phyloP scores from a whole-genome alignment of 805 yeast species.

The Cyberlindnera nakhonratchasimensis region DNA sequence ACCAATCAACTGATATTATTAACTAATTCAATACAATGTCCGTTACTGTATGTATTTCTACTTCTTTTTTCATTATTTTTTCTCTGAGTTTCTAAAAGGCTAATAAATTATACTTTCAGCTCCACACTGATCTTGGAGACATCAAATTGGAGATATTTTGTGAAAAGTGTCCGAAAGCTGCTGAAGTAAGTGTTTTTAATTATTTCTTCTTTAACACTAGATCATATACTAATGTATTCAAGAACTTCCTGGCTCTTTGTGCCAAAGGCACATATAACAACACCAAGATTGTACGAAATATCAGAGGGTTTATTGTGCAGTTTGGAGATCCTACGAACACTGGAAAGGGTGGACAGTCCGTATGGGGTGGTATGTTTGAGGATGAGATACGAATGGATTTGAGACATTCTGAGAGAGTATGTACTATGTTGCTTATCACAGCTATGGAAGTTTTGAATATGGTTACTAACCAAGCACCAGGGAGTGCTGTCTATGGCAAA shows the following conservation, averaged over 20 bases:
- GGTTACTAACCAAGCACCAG: slow-evolving; percentile 16
- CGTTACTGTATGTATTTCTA: slow-evolving; percentile 17
- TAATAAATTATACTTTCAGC: slow-evolving; percentile 17
- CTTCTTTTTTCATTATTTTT: background rate
- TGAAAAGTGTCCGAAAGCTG: slow-evolving; percentile 36
- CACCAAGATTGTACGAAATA: slow-evolving; percentile 68
- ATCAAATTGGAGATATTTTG: slow-evolving; percentile 38
- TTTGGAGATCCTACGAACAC: slow-evolving; percentile 81
- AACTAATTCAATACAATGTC: too few species aligned
- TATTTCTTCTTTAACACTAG: too few species aligned
- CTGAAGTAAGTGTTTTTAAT: slow-evolving; percentile 30
- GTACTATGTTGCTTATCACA: too few species aligned
- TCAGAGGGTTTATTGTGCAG: slow-evolving; percentile 71
- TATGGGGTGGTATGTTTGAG: slow-evolving; percentile 71
- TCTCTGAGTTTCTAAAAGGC: background rate
- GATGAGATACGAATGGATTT: slow-evolving; percentile 72
- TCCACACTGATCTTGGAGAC: slow-evolving; percentile 38
- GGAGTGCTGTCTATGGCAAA: slow-evolving; percentile 71
- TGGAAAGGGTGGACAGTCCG: slow-evolving; percentile 80
- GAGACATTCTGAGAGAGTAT: slow-evolving; percentile 66
- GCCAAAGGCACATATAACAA: slow-evolving; percentile 42
- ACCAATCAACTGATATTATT: too few species aligned
- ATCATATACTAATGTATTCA: too few species aligned
- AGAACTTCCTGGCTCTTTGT: slow-evolving; percentile 44
- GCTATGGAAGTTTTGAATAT: too few species aligned